Evolutionary conservation across 2,329 filamentous ascomycete genomes (phyloP).

Genomic region (Clonostachys chloroleuca): DNA sequence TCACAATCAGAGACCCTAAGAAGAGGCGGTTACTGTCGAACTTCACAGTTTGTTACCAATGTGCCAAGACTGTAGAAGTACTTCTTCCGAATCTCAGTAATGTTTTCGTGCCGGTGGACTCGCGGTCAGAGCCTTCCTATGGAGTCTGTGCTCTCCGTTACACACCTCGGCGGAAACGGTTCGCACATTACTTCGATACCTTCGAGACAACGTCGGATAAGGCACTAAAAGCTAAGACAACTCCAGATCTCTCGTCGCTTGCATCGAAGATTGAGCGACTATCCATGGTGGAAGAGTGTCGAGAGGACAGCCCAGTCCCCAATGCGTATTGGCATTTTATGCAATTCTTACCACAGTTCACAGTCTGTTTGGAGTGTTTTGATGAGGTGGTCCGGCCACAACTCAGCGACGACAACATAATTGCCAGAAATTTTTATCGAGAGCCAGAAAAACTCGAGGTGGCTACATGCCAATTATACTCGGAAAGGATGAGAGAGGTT

Average conservation of each 20-base stretch:
- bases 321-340: conserved; percentile 74
- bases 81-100: conserved; percentile 70
- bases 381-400: conserved; percentile 73
- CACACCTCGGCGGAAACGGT: conserved; percentile 43
- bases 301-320: conserved; percentile 55
- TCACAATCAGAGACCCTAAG: conserved; percentile 66
- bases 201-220: conserved; percentile 53
- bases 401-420: conserved; percentile 41
- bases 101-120: conserved; percentile 52
- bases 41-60: conserved; percentile 73
- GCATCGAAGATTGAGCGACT: conserved; percentile 59
- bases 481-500: conserved; percentile 68
- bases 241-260: conserved; percentile 57
- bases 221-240: conserved; percentile 34
- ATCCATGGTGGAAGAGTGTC: conserved; percentile 57
- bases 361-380: conserved; percentile 85
- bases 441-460: conserved; percentile 49
- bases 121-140: conserved; percentile 36
- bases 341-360: conserved; percentile 69
- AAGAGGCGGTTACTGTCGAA: conserved; percentile 59
- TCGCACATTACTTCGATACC: conserved; percentile 55
- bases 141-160: conserved; percentile 68
- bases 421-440: conserved; percentile 63
- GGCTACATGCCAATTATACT: conserved; percentile 75
- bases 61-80: conserved; percentile 66